Evolutionary conservation across 495 filamentous ascomycete genomes (phyloP), one percentile per base, ranked within the genome.

Genomic region (Tetracladium marchalianum): DNA sequence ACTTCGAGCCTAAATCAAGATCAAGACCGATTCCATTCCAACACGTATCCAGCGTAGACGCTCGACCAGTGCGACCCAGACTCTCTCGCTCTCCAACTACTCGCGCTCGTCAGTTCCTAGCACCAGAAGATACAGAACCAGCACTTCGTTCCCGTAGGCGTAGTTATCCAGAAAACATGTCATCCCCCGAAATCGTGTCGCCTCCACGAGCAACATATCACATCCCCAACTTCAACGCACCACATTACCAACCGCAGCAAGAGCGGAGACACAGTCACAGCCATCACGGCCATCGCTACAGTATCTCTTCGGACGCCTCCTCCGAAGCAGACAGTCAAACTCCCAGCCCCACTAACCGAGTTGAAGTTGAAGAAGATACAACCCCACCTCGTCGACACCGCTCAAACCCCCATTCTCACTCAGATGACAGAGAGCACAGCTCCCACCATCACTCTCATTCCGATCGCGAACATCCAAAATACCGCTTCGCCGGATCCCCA

Each of bases 71-170:
- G 12, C 46, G 47, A 8, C 56, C 53, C 1, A 35, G 22, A 24
- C 35, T 55, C 6, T 46, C 41, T 5, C 38, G 37, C 32, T 43
- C 46, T 12, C 56, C 56, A 8, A 35, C 42, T 3, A 46, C 50
- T 27, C 46, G 42, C 34, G 52, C 52, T 18, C 18, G 56, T 11
- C 52, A 58, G 38, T 58, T 58, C 35, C 50, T 54, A 0, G 49
- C 49, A 0, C 56, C 50, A 16, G 56, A 55, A 44, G 52, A 47
- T 13, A 31, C 17, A 7, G 5, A 5, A 41, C 41, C 41, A 22
- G 22, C 17, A 11, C 17, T n/a, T 24, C 44, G 47, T 1, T n/a
- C 32, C 10, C 31, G 50, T 36, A 31, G 51, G 11, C 22, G 53
- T 1, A 41, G 40, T 15, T 54, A 35, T 31, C 55, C 51, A 32